Evolutionary conservation across 2,329 filamentous ascomycete species (phyloP), one percentile per base, ranked within the genome.

Genomic region (Penicillium sclerotigenum): DNA sequence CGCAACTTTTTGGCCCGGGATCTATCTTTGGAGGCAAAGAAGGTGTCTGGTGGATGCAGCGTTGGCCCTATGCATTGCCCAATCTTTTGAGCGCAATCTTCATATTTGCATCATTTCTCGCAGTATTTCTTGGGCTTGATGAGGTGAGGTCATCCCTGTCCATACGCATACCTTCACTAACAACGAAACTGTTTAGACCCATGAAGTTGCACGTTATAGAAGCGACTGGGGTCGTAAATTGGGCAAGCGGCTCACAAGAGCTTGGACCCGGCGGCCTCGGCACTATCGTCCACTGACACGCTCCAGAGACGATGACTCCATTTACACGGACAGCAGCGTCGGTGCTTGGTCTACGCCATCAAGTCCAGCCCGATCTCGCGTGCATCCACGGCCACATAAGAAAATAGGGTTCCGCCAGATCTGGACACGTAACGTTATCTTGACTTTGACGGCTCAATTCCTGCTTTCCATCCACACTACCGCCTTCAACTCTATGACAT

Each of bases 401-500:
- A 72, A 74, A 20, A 69, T 78, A 4, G 66, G 76, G 2, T 80
- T 83, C 67, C 70, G 74, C 28, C 73, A 80, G 42, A 81, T 83
- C 36, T 82, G 80, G 75, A 82, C 78, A 0, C 68, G 73, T 9
- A 84, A 84, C 57, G 78, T 84, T 26, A 65, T 83, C n/a, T 74
- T 80, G 60, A 83, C 80, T 0, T 70, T 91, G 3, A 67, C 88
- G 46, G 82, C 81, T 26, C 85, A 87, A 60, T 86, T 86, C 31
- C 82, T 90, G 47, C 85, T 89, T 63, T 86, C 88, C 60, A 85
- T 90, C 66, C 87, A 90, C 73, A 80, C 90, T 65, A 87, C 86
- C 57, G 87, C 88, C 28, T 92, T 91, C 77, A 88, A 89, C 68
- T 83, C 87, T 2, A 81, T 92, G 42, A 90, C 87, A 77, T 89